Base-by-base conservation (phyloP, 768 basidiomycete species). In the Coprinopsis strossmayeri region DNA sequence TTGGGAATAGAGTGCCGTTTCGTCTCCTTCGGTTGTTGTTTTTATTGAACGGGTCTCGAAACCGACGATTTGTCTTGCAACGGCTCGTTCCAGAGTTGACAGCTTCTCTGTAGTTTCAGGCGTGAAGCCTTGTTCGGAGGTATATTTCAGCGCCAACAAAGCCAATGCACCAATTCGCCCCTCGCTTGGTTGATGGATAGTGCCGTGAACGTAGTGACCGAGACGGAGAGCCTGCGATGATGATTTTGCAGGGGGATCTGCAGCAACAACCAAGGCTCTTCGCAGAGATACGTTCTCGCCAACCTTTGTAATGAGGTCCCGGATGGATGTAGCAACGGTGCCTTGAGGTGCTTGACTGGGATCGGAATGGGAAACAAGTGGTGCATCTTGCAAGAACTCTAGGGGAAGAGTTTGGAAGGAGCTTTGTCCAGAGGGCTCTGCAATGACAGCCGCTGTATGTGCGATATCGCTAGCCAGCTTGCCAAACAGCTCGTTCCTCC, bases 31-130 rank as follows among this genome's bases (percentile, higher is more conserved):
- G 5, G 61, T 34, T n/a, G 54, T 45, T 20, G 63, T 54, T 23
- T 59, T 64, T 17, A 91, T 68, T 0, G 68, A 69, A 13, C 66
- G 64, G 0, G 89, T 89, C 23, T 87, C 81, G 59, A 93, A 84
- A 2, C 91, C 93, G 18, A 82, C 81, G 44, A 91, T 83, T 65
- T 95, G 93, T 34, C 91, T 77, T 9, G 84, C 86, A n/a, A 95
- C 53, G 1, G 84, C 77, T 20, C 88, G 81, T 55, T 87, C 81
- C 12, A 95, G 70, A 1, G 74, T 71, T 13, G 63, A 64, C 38
- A 82, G 61, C 52, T 75, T 59, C 23, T 65, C 59, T 30, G 69
- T 49, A 40, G 86, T 63, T 46, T 69, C 56, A 48, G 71, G 61
- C 18, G 83, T 71, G 44, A 51, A 51, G 7, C 50, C 50, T 32